A percentile compares a stretch with the other conserved stretches of the same genome.
phyloP scores from a whole-genome alignment of 495 filamentous ascomycete species.

The Hyaloscypha variabilis region DNA sequence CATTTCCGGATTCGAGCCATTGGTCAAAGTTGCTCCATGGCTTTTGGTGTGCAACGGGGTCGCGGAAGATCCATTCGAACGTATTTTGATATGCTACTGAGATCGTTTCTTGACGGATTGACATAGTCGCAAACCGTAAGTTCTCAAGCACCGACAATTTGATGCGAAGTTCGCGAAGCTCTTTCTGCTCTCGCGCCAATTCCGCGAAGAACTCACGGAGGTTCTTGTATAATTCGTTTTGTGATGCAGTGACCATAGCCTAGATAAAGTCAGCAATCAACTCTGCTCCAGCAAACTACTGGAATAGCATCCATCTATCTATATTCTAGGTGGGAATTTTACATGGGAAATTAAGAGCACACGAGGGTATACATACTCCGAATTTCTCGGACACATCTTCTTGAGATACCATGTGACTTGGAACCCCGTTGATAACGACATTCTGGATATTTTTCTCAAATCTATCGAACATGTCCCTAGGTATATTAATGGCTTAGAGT shows the following conservation, averaged over 20 bases:
- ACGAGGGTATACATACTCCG: too few relatives aligned
- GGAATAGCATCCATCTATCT: too few relatives aligned
- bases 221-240: not conserved
- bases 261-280: too few relatives aligned
- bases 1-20: slow-evolving; percentile 26
- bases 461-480: not conserved
- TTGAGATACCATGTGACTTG: too few relatives aligned
- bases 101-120: slow-evolving; percentile 29
- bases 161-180: not conserved
- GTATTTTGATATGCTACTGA: slow-evolving; percentile 28
- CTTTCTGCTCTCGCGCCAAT: not conserved
- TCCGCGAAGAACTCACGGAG: not conserved
- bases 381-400: too few relatives aligned
- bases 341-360: too few relatives aligned
- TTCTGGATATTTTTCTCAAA: slow-evolving; percentile 1
- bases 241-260: not conserved
- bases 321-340: too few relatives aligned
- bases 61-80: slow-evolving; percentile 35
- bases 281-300: too few relatives aligned
- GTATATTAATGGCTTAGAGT: not conserved
- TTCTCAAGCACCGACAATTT: slow-evolving; percentile 22
- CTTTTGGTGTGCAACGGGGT: not conserved
- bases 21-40: slow-evolving; percentile 20
- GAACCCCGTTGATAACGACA: too few relatives aligned
- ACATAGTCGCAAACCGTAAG: slow-evolving; percentile 27